A percentile compares a stretch with the other conserved stretches of the same genome.
Conservation (phyloP, 345 rosid genomes). For the Lagerstroemia speciosa region DNA sequence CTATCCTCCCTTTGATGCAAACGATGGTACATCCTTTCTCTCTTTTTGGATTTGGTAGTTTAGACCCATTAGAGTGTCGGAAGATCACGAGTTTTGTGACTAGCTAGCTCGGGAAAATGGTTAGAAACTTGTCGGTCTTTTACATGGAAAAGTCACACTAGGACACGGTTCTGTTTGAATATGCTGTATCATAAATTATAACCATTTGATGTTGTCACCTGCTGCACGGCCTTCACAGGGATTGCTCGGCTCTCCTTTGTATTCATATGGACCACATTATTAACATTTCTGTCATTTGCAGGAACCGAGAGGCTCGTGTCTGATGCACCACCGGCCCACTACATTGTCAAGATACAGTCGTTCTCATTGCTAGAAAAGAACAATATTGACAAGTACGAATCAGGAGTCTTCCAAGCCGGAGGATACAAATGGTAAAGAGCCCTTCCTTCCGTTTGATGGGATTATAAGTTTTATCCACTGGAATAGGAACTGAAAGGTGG, state of each 20-base stretch:
- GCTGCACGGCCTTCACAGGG: too few relatives aligned
- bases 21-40: constrained; percentile 6
- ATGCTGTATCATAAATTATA: too few relatives aligned
- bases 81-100: too few relatives aligned
- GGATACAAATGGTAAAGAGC: constrained; percentile 61
- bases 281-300: background rate
- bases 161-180: too few relatives aligned
- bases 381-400: constrained; percentile 46
- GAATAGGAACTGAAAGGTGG: too few relatives aligned
- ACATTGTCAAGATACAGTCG: constrained; percentile 34
- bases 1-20: constrained; percentile 1
- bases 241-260: too few relatives aligned
- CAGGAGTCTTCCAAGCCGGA: constrained; percentile 49
- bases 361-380: constrained; percentile 37
- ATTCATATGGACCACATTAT: background rate
- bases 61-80: too few relatives aligned
- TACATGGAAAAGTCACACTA: too few relatives aligned
- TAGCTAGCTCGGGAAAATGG: too few relatives aligned
- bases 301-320: constrained; percentile 25
- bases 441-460: background rate
- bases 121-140: too few relatives aligned
- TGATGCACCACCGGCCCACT: constrained; percentile 44
- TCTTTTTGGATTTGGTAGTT: background rate
- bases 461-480: background rate
- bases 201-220: too few relatives aligned